Conservation (phyloP, 1,284 basidiomycete species). For the Thelephora terrestris region DNA sequence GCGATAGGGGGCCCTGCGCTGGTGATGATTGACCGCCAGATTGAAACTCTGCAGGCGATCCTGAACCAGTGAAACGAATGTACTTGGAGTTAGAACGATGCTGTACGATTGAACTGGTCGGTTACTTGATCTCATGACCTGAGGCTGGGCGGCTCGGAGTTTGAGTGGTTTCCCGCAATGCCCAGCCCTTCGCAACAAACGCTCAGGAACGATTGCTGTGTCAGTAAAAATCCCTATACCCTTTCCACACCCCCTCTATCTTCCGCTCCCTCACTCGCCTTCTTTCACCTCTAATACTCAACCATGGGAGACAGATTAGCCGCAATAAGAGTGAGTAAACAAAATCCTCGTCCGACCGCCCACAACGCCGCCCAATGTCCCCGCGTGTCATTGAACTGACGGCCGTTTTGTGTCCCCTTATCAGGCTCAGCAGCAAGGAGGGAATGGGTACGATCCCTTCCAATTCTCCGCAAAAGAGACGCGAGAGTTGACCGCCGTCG, state of each 20-base stretch:
- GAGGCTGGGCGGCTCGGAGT: neutral
- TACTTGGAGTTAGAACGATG: neutral
- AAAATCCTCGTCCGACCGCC: conserved; percentile 1
- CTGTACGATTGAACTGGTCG: neutral
- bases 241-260: conserved; percentile 10
- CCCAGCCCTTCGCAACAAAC: no score
- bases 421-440: conserved; percentile 61
- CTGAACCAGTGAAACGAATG: conserved; percentile 18
- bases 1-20: conserved; percentile 89
- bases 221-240: conserved; percentile 9
- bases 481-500: no score
- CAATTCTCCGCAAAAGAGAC: neutral
- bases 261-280: conserved; percentile 10
- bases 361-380: neutral
- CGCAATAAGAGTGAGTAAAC: conserved; percentile 57
- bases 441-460: conserved; percentile 20
- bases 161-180: no score
- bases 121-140: neutral
- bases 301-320: conserved; percentile 77
- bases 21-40: conserved; percentile 80
- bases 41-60: conserved; percentile 53
- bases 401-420: neutral
- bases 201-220: neutral
- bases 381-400: conserved; percentile 3
- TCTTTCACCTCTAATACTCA: conserved; percentile 10